Evolutionary conservation across 345 rosid species (phyloP).

Genomic region (Orychophragmus violaceus): DNA sequence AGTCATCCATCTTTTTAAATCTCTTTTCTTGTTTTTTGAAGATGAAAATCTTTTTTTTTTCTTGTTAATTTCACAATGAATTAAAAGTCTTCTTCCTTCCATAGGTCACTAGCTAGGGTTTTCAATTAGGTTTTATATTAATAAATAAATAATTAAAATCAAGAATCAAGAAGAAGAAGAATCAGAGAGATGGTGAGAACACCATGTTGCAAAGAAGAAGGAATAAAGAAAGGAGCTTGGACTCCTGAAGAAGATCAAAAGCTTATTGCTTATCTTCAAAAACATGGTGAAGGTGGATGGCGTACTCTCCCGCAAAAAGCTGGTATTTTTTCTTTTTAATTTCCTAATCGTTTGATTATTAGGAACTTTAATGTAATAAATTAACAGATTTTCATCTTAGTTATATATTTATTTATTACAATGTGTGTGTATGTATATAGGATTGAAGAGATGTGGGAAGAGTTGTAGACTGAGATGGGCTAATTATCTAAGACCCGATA

Average conservation of each 20-base stretch:
- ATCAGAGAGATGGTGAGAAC: conserved; percentile 32
- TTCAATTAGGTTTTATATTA: not conserved
- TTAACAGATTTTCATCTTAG: not conserved
- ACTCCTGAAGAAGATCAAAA: conserved; percentile 38
- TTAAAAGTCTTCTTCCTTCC: too few relatives aligned
- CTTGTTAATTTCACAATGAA: too few relatives aligned
- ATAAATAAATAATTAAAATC: not conserved
- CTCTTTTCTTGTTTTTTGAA: too few relatives aligned
- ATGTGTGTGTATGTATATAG: conserved; percentile 15
- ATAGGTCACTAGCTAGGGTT: too few relatives aligned
- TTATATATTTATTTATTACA: not conserved
- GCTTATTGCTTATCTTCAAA: conserved; percentile 28
- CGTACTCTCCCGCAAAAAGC: conserved; percentile 41
- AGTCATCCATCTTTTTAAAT: not conserved
- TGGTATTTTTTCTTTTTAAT: conserved; percentile 29
- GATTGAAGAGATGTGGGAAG: conserved; percentile 42
- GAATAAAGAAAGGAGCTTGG: conserved; percentile 44
- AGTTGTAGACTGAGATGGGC: conserved; percentile 49
- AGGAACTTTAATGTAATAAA: not conserved
- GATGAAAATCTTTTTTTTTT: too few relatives aligned
- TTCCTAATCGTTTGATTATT: not conserved
- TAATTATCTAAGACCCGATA: conserved; percentile 45
- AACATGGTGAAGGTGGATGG: conserved; percentile 46
- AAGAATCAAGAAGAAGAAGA: conserved; percentile 5
- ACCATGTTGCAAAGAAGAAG: conserved; percentile 32